Evolutionary conservation across 1,284 basidiomycete genomes (phyloP).

Genomic region (Ceratobasidium sp.): DNA sequence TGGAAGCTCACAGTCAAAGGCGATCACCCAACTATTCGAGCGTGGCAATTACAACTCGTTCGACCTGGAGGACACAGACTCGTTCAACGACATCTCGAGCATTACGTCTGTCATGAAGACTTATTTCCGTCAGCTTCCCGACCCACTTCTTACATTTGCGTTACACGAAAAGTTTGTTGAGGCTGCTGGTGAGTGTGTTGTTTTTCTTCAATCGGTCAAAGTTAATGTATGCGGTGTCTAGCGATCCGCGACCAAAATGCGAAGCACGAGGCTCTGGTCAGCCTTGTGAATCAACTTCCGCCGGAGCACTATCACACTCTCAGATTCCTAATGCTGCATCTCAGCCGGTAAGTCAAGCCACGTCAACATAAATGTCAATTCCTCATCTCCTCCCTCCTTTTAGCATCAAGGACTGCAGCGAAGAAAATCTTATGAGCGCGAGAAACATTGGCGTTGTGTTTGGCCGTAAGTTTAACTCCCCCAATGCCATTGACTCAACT

Average conservation of each 20-base stretch:
- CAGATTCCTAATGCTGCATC: slow-evolving; percentile 83
- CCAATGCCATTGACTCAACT: neutral
- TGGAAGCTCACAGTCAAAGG: slow-evolving; percentile 90
- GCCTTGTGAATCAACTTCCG: slow-evolving; percentile 83
- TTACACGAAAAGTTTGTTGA: slow-evolving; percentile 91
- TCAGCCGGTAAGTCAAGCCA: slow-evolving; percentile 68
- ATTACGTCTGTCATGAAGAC: slow-evolving; percentile 97
- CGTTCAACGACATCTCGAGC: slow-evolving; percentile 97
- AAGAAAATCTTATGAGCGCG: slow-evolving; percentile 92
- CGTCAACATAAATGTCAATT: neutral
- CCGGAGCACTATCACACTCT: slow-evolving; percentile 89
- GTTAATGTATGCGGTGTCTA: slow-evolving; percentile 39
- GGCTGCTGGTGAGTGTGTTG: slow-evolving; percentile 64
- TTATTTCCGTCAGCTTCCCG: slow-evolving; percentile 92
- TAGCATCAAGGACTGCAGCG: slow-evolving; percentile 75
- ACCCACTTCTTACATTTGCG: slow-evolving; percentile 89
- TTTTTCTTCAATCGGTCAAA: neutral
- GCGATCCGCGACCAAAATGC: slow-evolving; percentile 70
- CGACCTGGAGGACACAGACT: slow-evolving; percentile 85
- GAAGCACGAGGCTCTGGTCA: slow-evolving; percentile 71
- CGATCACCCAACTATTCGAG: slow-evolving; percentile 95
- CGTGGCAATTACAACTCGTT: slow-evolving; percentile 88
- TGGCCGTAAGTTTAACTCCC: slow-evolving; percentile 79
- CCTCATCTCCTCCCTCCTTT: slow-evolving; percentile 16
- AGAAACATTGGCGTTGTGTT: slow-evolving; percentile 99